Evolutionary conservation across 495 filamentous ascomycete species (phyloP).

Genomic region (Podospora fimiseda): DNA sequence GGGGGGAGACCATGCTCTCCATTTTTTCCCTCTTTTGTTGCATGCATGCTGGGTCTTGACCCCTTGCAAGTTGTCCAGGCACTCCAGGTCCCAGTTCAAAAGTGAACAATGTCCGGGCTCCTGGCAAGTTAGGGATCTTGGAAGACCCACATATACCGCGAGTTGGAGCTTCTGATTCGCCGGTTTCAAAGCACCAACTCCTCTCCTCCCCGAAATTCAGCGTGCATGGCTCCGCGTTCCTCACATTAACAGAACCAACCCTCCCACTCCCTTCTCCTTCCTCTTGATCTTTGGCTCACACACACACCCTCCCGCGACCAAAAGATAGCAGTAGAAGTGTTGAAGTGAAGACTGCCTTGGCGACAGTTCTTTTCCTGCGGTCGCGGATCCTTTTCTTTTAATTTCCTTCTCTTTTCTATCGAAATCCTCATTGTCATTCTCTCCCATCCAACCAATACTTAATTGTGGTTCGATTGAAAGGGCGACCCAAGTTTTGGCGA

Average conservation of each 20-base stretch:
- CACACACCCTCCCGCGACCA: constrained; percentile 20
- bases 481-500: constrained; percentile 1
- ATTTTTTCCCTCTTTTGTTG: background rate
- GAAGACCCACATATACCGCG: constrained; percentile 16
- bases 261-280: constrained; percentile 25
- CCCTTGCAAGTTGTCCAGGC: background rate
- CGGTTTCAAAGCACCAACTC: constrained; percentile 11
- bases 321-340: constrained; percentile 11
- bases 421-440: constrained; percentile 6
- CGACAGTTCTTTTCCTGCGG: constrained; percentile 7
- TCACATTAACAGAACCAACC: constrained; percentile 32
- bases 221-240: constrained; percentile 21
- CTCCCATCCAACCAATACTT: constrained; percentile 3
- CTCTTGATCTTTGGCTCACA: constrained; percentile 24
- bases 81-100: background rate
- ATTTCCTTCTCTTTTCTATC: constrained; percentile 1
- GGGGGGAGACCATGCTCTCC: too few species aligned
- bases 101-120: constrained; percentile 11
- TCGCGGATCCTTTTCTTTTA: constrained; percentile 10
- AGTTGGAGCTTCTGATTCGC: constrained; percentile 12
- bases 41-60: background rate
- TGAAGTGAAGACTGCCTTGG: constrained; percentile 16
- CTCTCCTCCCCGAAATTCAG: constrained; percentile 23
- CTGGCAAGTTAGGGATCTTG: constrained; percentile 18
- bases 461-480: constrained; percentile 15